phyloP scores from a whole-genome alignment of 768 basidiomycete genomes.

The Dictyophora rubrovolvata region DNA sequence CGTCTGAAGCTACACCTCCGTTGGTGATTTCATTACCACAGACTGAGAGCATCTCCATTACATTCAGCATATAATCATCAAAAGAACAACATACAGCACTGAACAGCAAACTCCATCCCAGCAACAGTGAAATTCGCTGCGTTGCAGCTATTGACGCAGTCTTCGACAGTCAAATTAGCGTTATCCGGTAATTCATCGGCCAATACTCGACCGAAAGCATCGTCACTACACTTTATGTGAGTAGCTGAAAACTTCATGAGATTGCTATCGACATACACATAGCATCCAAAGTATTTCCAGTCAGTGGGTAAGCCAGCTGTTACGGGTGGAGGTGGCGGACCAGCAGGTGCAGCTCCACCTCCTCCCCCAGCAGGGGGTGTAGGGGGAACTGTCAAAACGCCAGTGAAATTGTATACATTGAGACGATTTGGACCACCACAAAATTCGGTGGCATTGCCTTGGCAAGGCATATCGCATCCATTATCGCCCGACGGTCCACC shows the following conservation, averaged over 20 bases:
- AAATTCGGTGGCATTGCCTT: slow-evolving; percentile 50
- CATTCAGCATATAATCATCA: not conserved
- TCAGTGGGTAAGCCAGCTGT: slow-evolving; percentile 39
- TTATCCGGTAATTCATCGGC: slow-evolving; percentile 29
- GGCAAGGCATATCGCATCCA: slow-evolving; percentile 60
- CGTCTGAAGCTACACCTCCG: slow-evolving; percentile 42
- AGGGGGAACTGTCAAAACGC: slow-evolving; percentile 38
- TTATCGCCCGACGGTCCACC: slow-evolving; percentile 36
- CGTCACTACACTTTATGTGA: slow-evolving; percentile 35
- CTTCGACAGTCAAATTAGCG: slow-evolving; percentile 42
- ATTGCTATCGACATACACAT: slow-evolving; percentile 36
- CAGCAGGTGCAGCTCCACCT: slow-evolving; percentile 22
- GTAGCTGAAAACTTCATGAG: not conserved
- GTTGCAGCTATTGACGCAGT: slow-evolving; percentile 51
- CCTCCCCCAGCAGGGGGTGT: slow-evolving; percentile 17
- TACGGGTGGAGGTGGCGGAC: slow-evolving; percentile 31
- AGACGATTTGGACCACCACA: slow-evolving; percentile 66
- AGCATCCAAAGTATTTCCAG: slow-evolving; percentile 59
- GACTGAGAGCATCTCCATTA: slow-evolving; percentile 28
- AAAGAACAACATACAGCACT: slow-evolving; percentile 34
- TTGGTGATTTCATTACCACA: slow-evolving; percentile 60
- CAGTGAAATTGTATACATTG: slow-evolving; percentile 63
- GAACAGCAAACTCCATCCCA: slow-evolving; percentile 52
- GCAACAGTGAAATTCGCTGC: slow-evolving; percentile 52
- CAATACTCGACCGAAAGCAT: slow-evolving; percentile 55